Evolutionary conservation across 345 rosid species (phyloP), one percentile per base, ranked within the genome.

Genomic region (Microcos paniculata): DNA sequence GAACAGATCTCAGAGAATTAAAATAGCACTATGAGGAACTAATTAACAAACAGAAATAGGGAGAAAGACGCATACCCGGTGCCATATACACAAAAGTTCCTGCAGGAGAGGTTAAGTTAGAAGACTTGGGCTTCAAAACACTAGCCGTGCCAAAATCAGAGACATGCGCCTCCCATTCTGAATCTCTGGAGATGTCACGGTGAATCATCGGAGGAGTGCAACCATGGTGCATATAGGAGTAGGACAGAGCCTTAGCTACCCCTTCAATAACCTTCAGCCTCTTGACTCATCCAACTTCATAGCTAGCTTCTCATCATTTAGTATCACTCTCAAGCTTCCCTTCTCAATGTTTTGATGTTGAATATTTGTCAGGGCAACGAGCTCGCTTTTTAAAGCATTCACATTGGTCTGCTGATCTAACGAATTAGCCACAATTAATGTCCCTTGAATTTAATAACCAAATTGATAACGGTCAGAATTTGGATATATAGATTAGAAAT

Each of bases 301-400:
- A n/a, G n/a, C n/a, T n/a, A n/a, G n/a, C n/a, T n/a, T n/a, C n/a
- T n/a, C n/a, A n/a, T n/a, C n/a, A n/a, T n/a, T n/a, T n/a, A n/a
- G n/a, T n/a, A n/a, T n/a, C n/a, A n/a, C n/a, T n/a, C n/a, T n/a
- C n/a, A n/a, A n/a, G n/a, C n/a, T n/a, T n/a, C n/a, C n/a, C n/a
- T n/a, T n/a, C n/a, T n/a, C n/a, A n/a, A n/a, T n/a, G n/a, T n/a
- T n/a, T n/a, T 75, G 62, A 26, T 82, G 85, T 23, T 58, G 67
- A 6, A 79, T 23, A 15, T 79, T 67, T 21, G 75, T 58, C 57
- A 82, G 51, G 21, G 82, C 82, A 13, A 33, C 26, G 5, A 82
- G 24, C 63, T 79, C 82, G 11, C 46, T n/a, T n/a, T n/a, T n/a
- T n/a, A n/a, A n/a, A n/a, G n/a, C 31, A 9, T 73, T 82, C 35